Evolutionary conservation across 2,329 filamentous ascomycete species (phyloP).

Genomic region (Fusarium poae): DNA sequence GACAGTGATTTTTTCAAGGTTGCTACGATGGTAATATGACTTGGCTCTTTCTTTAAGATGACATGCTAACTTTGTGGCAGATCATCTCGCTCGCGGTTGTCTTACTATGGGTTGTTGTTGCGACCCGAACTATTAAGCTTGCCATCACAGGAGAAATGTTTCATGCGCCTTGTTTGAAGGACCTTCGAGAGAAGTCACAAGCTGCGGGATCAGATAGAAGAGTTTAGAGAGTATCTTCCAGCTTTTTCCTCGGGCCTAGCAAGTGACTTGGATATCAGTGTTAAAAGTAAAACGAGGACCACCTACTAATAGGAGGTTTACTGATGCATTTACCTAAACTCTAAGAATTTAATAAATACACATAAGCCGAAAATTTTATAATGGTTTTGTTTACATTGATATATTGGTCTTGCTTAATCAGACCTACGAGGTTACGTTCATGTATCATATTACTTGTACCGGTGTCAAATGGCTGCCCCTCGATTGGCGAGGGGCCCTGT

Average conservation of each 20-base stretch:
- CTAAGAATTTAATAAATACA: too few species aligned
- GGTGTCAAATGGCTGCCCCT: constrained; percentile 42
- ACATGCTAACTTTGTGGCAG: constrained; percentile 43
- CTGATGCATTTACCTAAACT: too few species aligned
- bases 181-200: constrained; percentile 53
- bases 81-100: constrained; percentile 59
- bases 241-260: neutral
- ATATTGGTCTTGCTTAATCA: too few species aligned
- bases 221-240: constrained; percentile 38
- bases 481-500: constrained; percentile 40
- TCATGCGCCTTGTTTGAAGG: constrained; percentile 59
- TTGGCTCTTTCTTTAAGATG: fast-evolving
- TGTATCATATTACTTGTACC: neutral
- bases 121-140: constrained; percentile 55
- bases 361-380: too few species aligned
- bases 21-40: constrained; percentile 52
- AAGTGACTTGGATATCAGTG: neutral
- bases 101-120: constrained; percentile 59
- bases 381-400: neutral
- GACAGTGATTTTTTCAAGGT: constrained; percentile 60
- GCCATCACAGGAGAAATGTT: constrained; percentile 59
- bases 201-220: constrained; percentile 46
- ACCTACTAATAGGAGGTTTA: too few species aligned
- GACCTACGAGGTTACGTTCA: too few species aligned
- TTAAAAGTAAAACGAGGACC: neutral